Evolutionary conservation across 73 alveolate genomes (phyloP), one percentile per base, ranked within the genome.

Genomic region (Tetrahymena malaccensis): DNA sequence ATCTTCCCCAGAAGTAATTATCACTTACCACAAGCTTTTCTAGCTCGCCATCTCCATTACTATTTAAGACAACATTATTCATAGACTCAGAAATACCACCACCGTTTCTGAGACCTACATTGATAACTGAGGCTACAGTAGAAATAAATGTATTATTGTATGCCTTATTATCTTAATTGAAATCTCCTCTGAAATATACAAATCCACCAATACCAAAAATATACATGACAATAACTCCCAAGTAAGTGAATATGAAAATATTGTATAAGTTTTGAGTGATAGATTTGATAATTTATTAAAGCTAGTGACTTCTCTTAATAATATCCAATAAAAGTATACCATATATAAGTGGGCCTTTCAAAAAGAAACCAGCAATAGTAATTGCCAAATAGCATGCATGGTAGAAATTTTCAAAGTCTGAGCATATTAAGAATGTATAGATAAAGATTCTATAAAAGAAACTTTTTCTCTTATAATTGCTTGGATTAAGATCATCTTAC

Each of bases 51-150:
- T 37, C 84, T 35, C 43, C 96, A 13, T 85, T 58, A 50, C 83
- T 21, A 19, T 50, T 15, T 19, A 5, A 50, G 7, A 50, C 83
- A 19, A 50, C 83, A 50, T 50, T 50, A 50, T 2, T 19, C 83
- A 94, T 43, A 22, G 93, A 93, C 27, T 98, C 99, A 34, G 99
- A 99, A n/a, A 98, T 97, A 27, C 99, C 99, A 2, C 99, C 99
- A n/a, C 99, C 99, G 85, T 98, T 94, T 97, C 99, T 98, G 19
- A 99, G 95, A 31, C 99, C 99, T 55, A 96, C 96, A 93, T 96
- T 98, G 15, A 95, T 93, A 31, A 58, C 93, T 22, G 93, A 85
- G 2, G 96, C 97, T 1, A 95, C 89, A 2, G 95, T 50, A 8
- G 57, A 93, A 19, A 89, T 94, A 33, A 84, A 94, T 10, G 97